Evolutionary conservation across 2,329 filamentous ascomycete species (phyloP).

Genomic region (Diplodia sapinea): DNA sequence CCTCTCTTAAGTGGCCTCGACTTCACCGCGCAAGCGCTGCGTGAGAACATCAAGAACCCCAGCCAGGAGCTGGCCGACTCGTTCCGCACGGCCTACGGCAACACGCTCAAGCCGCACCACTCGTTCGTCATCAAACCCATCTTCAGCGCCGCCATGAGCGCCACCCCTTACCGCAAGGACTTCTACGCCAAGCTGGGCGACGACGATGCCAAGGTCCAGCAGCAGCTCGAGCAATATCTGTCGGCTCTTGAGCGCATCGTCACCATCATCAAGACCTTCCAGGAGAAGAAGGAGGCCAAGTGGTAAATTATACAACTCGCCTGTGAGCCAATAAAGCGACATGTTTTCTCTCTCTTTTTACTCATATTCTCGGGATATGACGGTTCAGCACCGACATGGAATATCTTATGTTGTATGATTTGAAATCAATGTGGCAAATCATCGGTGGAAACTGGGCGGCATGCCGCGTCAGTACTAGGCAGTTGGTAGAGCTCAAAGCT

Average conservation of each 20-base stretch:
- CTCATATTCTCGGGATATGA: neutral
- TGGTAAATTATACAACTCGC: slow-evolving; percentile 10
- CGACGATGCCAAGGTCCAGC: slow-evolving; percentile 65
- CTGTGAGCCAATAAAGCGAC: neutral
- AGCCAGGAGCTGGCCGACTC: slow-evolving; percentile 80
- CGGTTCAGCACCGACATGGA: neutral
- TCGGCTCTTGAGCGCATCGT: slow-evolving; percentile 78
- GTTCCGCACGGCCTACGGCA: slow-evolving; percentile 83
- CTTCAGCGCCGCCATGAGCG: slow-evolving; percentile 91
- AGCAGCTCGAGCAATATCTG: slow-evolving; percentile 74
- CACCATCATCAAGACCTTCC: slow-evolving; percentile 72
- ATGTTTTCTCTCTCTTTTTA: neutral
- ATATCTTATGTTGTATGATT: slow-evolving; percentile 1
- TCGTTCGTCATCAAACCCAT: slow-evolving; percentile 87
- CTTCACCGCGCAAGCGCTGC: slow-evolving; percentile 86
- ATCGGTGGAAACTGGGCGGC: neutral
- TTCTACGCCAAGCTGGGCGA: slow-evolving; percentile 88
- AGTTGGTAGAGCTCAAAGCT: neutral
- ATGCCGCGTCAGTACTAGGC: neutral
- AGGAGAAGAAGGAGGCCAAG: slow-evolving; percentile 32
- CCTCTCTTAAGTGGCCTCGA: slow-evolving; percentile 74
- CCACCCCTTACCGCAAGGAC: slow-evolving; percentile 89
- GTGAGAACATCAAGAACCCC: slow-evolving; percentile 72
- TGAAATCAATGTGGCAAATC: neutral
- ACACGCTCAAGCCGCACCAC: slow-evolving; percentile 91